Percentiles rank a stretch among this genome's conserved stretches.
phyloP scores from a whole-genome alignment of 352 stramenopile genomes.

The Pythium dissimile region DNA sequence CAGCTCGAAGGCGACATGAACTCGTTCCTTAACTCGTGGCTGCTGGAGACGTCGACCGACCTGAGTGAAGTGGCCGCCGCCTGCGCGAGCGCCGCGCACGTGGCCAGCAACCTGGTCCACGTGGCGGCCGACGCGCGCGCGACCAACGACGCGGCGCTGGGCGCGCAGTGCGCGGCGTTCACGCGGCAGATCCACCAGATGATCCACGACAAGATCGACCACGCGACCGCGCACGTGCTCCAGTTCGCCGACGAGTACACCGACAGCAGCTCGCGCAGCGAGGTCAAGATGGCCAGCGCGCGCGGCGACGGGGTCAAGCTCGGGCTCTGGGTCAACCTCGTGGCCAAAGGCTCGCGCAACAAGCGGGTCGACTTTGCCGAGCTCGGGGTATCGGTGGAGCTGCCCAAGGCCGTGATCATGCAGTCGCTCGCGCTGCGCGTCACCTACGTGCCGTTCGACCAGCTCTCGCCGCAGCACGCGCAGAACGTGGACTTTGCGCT shows the following conservation, averaged over 20 bases:
- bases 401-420: constrained; percentile 75
- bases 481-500: constrained; percentile 45
- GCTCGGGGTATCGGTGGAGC: constrained; percentile 57
- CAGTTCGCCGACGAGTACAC: constrained; percentile 77
- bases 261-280: constrained; percentile 45
- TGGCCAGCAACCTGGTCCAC: constrained; percentile 60
- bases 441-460: constrained; percentile 61
- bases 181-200: constrained; percentile 50
- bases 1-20: constrained; percentile 78
- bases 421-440: constrained; percentile 72
- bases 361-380: constrained; percentile 75
- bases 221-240: constrained; percentile 57
- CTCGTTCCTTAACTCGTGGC: constrained; percentile 77
- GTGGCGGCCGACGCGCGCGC: constrained; percentile 51
- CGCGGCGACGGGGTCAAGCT: constrained; percentile 47
- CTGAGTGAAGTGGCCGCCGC: constrained; percentile 42
- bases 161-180: constrained; percentile 39
- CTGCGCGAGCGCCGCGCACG: constrained; percentile 51
- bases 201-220: constrained; percentile 62
- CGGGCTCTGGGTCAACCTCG: constrained; percentile 70
- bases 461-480: constrained; percentile 24
- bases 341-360: constrained; percentile 69
- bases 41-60: constrained; percentile 47
- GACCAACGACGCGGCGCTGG: constrained; percentile 43
- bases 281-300: constrained; percentile 64